Base-by-base conservation (phyloP, 495 filamentous ascomycete species). In the Chlorociboria aeruginascens region DNA sequence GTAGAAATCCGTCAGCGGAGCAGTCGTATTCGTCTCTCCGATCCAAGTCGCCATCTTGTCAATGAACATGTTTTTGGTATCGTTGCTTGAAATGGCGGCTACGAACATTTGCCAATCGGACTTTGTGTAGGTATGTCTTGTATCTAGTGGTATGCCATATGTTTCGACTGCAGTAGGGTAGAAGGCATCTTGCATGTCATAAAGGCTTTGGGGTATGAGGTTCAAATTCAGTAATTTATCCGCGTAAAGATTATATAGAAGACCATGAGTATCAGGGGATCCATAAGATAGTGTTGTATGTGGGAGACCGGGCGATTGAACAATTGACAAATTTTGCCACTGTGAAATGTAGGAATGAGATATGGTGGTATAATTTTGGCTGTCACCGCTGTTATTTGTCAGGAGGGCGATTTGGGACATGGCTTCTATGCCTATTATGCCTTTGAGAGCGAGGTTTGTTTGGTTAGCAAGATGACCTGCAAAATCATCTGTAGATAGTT, bases 401-500 rank as follows among this genome's bases (percentile, higher is more conserved):
- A 83, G 61, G 34, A 73, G 66, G 9, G 89, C 72, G 14, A 97
- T 73, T 53, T 83, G 77, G 54, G 81, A 78, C 85, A 97, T 95
- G 34, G 90, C 90, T 57, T 84, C 78, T 63, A 97, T 86, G n/a
- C 87, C 90, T 50, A 97, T 78, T 58, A 95, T 92, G 13, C 88
- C 90, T 62, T 97, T 97, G 45, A 97, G 71, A 3, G 87, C 90
- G 10, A 97, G 73, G 59, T 97, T 95, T 0, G 90, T 94, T 61
- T 95, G 90, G 48, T 94, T 83, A n/a, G 73, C 78, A 25, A 95
- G 71, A 59, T 83, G 83, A 38, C 89, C 89, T 7, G 89, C 89
- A 61, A 95, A 95, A 61, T 96, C 89, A 61, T 96, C 89, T 3
- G 89, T 96, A 20, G 81, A 89, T 28, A 95, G 79, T 61, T 96